phyloP scores from a whole-genome alignment of 352 stramenopile genomes.

The Aphanomyces astaci region DNA sequence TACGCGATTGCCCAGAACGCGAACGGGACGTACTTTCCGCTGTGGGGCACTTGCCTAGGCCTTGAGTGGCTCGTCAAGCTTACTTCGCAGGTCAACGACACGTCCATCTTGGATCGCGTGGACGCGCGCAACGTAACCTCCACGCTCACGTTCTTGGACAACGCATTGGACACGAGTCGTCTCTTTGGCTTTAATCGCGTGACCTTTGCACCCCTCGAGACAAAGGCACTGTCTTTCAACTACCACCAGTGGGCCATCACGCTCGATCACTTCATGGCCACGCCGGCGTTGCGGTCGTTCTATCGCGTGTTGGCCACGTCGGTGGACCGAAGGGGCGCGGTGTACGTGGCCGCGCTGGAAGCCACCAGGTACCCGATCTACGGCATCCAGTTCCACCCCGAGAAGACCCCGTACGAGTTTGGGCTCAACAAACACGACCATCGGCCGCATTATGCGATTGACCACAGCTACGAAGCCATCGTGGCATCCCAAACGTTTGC shows the following conservation, averaged over 20 bases:
- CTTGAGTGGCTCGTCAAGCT: conserved; percentile 76
- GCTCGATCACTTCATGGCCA: conserved; percentile 36
- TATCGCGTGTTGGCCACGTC: conserved; percentile 55
- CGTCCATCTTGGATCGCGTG: conserved; percentile 41
- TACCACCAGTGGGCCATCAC: conserved; percentile 61
- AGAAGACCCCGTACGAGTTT: conserved; percentile 89
- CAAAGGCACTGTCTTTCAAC: conserved; percentile 64
- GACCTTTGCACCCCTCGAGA: conserved; percentile 36
- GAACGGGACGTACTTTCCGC: conserved; percentile 52
- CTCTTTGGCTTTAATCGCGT: conserved; percentile 39
- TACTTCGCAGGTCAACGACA: conserved; percentile 36
- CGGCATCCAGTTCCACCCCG: conserved; percentile 87
- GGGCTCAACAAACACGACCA: conserved; percentile 44
- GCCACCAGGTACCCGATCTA: conserved; percentile 77
- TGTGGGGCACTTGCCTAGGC: conserved; percentile 74
- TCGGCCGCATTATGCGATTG: conserved; percentile 70
- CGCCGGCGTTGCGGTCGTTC: conserved; percentile 40
- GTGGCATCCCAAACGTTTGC: conserved; percentile 41
- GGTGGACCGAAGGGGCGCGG: conserved; percentile 46
- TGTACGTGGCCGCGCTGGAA: conserved; percentile 86
- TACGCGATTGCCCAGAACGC: conserved; percentile 56
- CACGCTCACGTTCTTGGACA: conserved; percentile 57
- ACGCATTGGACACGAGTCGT: conserved; percentile 31
- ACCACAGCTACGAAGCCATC: conserved; percentile 63
- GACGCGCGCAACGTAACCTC: conserved; percentile 79